Conservation (phyloP, 768 basidiomycete species). For the Mycena vulgaris region DNA sequence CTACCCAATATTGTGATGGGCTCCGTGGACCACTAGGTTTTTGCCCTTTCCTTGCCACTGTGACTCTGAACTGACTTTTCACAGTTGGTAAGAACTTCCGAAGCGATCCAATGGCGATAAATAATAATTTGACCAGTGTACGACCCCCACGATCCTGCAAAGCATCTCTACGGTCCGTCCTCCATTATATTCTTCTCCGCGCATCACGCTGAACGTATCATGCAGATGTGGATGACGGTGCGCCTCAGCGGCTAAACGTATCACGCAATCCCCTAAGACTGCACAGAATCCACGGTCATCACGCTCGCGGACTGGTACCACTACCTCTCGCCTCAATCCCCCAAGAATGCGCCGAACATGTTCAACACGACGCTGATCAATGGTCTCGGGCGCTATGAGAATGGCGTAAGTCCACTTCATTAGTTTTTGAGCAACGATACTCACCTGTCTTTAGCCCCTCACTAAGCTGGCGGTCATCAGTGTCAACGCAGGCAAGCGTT, state of each 20-base stretch:
- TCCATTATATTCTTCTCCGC: too few species aligned
- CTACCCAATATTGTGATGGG: conserved; percentile 16
- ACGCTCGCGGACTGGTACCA: conserved; percentile 54
- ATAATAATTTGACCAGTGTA: too few species aligned
- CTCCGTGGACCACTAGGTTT: conserved; percentile 17
- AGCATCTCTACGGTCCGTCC: conserved; percentile 19
- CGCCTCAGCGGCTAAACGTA: too few species aligned
- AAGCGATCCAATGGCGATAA: too few species aligned
- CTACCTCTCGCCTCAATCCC: not conserved
- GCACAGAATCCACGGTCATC: conserved; percentile 53
- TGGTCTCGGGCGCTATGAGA: conserved; percentile 62
- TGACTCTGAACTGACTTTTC: too few species aligned
- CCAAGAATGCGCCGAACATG: not conserved
- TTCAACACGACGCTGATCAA: conserved; percentile 51
- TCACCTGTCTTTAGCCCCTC: too few species aligned
- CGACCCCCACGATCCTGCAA: conserved; percentile 19
- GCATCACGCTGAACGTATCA: not conserved
- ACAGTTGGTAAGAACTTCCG: too few species aligned
- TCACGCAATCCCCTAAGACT: too few species aligned
- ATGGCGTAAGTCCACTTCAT: conserved; percentile 43
- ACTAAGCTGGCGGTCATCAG: conserved; percentile 56
- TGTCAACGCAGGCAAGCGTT: conserved; percentile 43
- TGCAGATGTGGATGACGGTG: conserved; percentile 25
- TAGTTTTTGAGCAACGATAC: not conserved
- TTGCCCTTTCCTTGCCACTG: too few species aligned